Evolutionary conservation across 306 rosid species (phyloP), one percentile per base, ranked within the genome.

Genomic region (Corylus americana): DNA sequence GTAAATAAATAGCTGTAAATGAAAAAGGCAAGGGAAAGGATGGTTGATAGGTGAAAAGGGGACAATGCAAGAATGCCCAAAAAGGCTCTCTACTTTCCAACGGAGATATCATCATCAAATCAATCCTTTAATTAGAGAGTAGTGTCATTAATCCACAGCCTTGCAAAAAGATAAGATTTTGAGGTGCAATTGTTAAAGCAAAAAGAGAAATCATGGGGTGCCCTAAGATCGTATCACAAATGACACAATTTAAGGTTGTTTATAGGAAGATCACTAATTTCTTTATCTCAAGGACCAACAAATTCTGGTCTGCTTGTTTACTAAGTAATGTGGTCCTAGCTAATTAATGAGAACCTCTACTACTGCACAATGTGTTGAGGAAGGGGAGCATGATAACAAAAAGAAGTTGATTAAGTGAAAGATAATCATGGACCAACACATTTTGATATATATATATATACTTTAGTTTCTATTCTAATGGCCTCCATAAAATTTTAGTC

Each of bases 51-150:
- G 83, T 37, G 73, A 49, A 27, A 47, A 58, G 83, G 79, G 74
- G 74, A 85, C 88, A 85, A 11, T 16, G 85, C 83, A 37, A 74
- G 85, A 81, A 37, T 78, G 85, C 83, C 74, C 73, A 68, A 27
- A 13, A 73, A 50, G 45, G 62, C 57, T 64, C 53, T 25, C 17
- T 54, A 51, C 82, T 84, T 81, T 78, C 75, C 80, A 74, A 59
- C 77, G 45, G 31, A 53, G 20, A 64, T 18, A 55, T n/a, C 71
- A 76, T 73, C 78, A 77, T 73, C 73, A 77, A 7, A 49, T 80
- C 75, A 48, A 25, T 72, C 80, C 58, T 57, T 39, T 75, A 55
- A 80, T 39, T 51, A 67, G 68, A 25, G 31, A 22, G 22, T 22
- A 67, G 39, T 13, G 50, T 27, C 57, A 51, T 8, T 37, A 63